Evolutionary conservation across 2,329 filamentous ascomycete species (phyloP), one percentile per base, ranked within the genome.

Genomic region (Cladophialophora chaetospira): DNA sequence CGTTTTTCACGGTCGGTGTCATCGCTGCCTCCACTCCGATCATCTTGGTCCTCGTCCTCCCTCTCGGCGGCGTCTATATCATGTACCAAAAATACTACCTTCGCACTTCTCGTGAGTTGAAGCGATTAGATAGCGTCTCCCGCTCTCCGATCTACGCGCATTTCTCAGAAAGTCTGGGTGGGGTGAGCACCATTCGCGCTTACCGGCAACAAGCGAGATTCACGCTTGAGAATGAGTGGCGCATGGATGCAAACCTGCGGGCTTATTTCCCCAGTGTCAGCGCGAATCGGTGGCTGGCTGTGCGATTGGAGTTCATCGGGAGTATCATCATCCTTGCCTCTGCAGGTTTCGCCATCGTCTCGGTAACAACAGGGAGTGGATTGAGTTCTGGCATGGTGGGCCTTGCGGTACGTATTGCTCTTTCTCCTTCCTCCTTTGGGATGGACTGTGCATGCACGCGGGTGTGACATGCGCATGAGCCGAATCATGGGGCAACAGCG

Each of bases 31-130:
- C 89, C 3, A 94, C 88, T 1, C 95, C 94, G 8, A 80, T 83
- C 5, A 97, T 99, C 70, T 73, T 91, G 48, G 77, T 86, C 9
- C 72, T 97, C 56, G 92, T 96, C 65, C 67, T 97, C 52, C 94
- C 94, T 1, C 79, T 99, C 48, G 82, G 83, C 53, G 82, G 84
- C 50, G 80, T 95, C 57, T 99, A 99, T 73, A 82, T 95, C 66
- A 95, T 86, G 75, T 96, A 97, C 67, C 94, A 99, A 74, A 87
- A 92, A 67, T 99, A 99, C 79, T 99, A 99, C 73, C 83, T 99
- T 46, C 85, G 92, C 61, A 97, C 94, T 11, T 99, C 94, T 57
- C 88, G 95, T 62, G 95, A 99, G 76, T 82, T 99, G 63, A 99
- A 99, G 79, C 84, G 94, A 63, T 81, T 99, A 57, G 94, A 99